Conservation (phyloP, 306 rosid species). For the Acacia confusa region DNA sequence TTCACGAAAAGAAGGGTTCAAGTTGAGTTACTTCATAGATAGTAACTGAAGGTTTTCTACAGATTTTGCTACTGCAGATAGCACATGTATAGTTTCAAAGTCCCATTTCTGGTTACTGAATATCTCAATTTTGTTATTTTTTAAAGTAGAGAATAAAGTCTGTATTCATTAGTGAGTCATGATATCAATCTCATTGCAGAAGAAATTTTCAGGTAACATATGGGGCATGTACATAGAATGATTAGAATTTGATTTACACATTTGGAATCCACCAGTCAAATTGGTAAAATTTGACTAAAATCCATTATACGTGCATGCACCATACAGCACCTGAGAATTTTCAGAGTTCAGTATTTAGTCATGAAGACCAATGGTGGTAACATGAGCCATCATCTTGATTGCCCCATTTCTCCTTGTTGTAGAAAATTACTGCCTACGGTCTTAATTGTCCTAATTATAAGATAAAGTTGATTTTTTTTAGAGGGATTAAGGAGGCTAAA, state of each 20-base stretch:
- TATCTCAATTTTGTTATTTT: constrained; percentile 42
- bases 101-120: constrained; percentile 27
- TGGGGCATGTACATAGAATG: background rate
- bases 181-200: background rate
- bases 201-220: background rate
- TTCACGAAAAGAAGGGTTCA: constrained; percentile 14
- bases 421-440: too few species aligned
- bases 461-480: too few species aligned
- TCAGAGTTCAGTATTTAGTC: background rate
- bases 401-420: constrained; percentile 7
- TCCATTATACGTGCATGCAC: too few species aligned
- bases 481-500: too few species aligned
- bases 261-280: background rate
- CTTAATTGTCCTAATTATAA: too few species aligned
- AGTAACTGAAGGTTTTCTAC: constrained; percentile 42
- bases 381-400: background rate
- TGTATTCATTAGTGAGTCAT: constrained; percentile 38
- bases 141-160: constrained; percentile 34
- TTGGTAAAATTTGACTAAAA: background rate
- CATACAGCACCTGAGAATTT: background rate
- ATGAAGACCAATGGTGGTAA: background rate
- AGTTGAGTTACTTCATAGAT: constrained; percentile 34
- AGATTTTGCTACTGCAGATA: constrained; percentile 43
- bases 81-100: constrained; percentile 49
- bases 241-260: background rate